These are phyloP conservation scores for Alternaria sp. DNA, from an alignment of 2,329 filamentous ascomycete species.

Conservation along the genomic window DNA sequence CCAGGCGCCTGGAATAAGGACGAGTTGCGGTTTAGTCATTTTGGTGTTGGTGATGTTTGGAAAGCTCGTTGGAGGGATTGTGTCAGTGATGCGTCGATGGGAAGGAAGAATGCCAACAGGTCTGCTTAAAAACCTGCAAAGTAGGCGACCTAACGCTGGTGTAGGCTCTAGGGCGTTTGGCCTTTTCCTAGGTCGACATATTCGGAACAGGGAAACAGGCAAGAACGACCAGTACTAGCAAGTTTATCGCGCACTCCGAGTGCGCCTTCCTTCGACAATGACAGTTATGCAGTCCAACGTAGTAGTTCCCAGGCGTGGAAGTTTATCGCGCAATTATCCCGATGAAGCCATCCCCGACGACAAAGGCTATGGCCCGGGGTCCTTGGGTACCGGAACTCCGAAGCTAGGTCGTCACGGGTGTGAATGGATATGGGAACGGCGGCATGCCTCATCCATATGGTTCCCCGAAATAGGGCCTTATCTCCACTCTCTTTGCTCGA, in stretches of 20 bases:
- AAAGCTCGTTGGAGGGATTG: too few relatives aligned
- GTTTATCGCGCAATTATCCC: not conserved
- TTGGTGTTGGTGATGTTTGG: not conserved
- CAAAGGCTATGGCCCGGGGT: not conserved
- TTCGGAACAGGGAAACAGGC: too few relatives aligned
- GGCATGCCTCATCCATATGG: not conserved
- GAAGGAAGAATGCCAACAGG: too few relatives aligned
- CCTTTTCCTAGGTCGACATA: not conserved
- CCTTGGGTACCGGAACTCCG: not conserved
- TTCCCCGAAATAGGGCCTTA: not conserved
- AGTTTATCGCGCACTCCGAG: not conserved
- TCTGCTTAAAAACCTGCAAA: not conserved
- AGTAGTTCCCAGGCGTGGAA: not conserved
- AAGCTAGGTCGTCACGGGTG: not conserved
- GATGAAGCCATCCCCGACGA: not conserved
- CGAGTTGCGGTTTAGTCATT: slow-evolving; percentile 43
- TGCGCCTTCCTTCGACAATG: not conserved
- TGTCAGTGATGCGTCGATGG: too few relatives aligned
- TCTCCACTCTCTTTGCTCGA: not conserved
- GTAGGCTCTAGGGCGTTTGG: not conserved
- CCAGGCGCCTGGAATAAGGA: slow-evolving; percentile 49
- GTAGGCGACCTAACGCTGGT: not conserved
- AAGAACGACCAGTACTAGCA: not conserved
- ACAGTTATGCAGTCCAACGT: not conserved
- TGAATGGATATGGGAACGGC: not conserved